Evolutionary conservation across 441 rosid genomes (phyloP), one percentile per base, ranked within the genome.

Genomic region (Metrosideros polymorpha): DNA sequence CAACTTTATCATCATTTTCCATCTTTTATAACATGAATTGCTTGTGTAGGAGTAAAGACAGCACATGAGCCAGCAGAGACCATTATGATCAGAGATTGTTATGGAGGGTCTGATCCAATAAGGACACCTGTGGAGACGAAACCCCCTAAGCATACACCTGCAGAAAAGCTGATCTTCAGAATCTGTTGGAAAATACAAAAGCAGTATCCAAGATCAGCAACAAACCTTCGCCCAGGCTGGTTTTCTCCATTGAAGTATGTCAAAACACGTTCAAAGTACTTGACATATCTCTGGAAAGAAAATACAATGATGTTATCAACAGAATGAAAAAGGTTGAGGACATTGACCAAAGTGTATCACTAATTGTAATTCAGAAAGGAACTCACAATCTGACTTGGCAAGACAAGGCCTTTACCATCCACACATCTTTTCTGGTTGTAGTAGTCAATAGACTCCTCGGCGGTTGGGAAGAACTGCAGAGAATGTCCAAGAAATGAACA

Each of bases 371-470:
- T 83, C 19, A 47, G 84, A 59, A 86, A 76, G 86, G 76, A 39
- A 85, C 99, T 93, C 90, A 98, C 99, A 92, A 98, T 95, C 92
- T 98, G 99, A 92, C 99, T 98, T 9, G 99, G 99, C 85, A 98
- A 91, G 90, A 98, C 95, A 89, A 98, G 98, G 83, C 98, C 99
- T 89, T 98, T 98, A 56, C 96, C 98, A 92, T 98, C 99, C 77
- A 96, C 89, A 89, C 99, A 96, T 91, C 99, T 92, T 92, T 96
- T 98, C 90, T 95, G 98, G 92, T 98, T 98, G 90, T 95, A 98
- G 91, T 96, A 96, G 89, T 95, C 98, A 87, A 96, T 96, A 79
- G 98, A 96, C 90, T 98, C 99, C 92, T 98, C 99, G 9, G 99
- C 99, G 47, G 99, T 96, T 12, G 99, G 99, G 85, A 96, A 98